phyloP scores from a whole-genome alignment of 805 yeast genomes.

The Ogataea salicorniae region DNA sequence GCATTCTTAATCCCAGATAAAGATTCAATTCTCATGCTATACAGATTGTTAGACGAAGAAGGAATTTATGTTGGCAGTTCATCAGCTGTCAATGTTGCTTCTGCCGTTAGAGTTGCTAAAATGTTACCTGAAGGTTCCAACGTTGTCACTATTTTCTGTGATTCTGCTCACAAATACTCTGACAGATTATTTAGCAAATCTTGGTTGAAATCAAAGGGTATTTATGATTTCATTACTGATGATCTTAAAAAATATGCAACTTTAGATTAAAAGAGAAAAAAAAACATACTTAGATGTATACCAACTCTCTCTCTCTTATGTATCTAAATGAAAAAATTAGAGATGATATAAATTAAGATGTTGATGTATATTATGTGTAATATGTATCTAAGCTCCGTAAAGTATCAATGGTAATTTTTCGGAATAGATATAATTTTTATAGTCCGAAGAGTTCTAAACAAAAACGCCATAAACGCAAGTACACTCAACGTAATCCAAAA shows the following conservation, averaged over 20 bases:
- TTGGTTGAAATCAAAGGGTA: conserved; percentile 70
- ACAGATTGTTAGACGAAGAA: conserved; percentile 78
- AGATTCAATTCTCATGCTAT: conserved; percentile 78
- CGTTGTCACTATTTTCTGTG: conserved; percentile 85
- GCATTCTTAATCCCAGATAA: conserved; percentile 76
- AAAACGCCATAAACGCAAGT: no score
- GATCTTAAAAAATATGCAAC: conserved; percentile 65
- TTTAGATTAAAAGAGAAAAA: conserved; percentile 25
- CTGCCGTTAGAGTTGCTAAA: conserved; percentile 75
- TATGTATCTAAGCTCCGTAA: not conserved
- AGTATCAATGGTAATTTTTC: not conserved
- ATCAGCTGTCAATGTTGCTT: conserved; percentile 84
- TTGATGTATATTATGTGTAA: no score
- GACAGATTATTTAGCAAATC: conserved; percentile 70
- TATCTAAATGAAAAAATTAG: no score
- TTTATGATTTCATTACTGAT: conserved; percentile 64
- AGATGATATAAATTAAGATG: no score
- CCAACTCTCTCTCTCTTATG: no score
- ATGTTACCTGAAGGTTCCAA: conserved; percentile 71
- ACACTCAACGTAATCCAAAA: conserved; percentile 47
- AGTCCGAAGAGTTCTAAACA: no score
- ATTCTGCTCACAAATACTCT: conserved; percentile 85
- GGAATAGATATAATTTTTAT: no score
- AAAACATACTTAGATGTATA: not conserved
- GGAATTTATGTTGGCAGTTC: conserved; percentile 91